phyloP scores from a whole-genome alignment of 148 eudicot species.

The Dianthus caryophyllus region DNA sequence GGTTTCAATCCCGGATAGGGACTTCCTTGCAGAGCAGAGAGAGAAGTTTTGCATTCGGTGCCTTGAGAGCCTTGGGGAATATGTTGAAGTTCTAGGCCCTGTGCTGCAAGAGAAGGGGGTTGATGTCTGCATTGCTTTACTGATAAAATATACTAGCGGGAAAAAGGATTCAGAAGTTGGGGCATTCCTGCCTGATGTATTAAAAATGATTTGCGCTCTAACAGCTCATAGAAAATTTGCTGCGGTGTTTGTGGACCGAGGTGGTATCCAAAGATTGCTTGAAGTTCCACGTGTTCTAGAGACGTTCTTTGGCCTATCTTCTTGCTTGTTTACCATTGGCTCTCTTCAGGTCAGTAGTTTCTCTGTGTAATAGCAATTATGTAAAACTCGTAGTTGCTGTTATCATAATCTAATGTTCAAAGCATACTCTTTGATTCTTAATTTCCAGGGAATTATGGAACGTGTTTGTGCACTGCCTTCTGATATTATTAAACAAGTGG shows the following conservation, averaged over 20 bases:
- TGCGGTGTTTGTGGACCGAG: constrained; percentile 82
- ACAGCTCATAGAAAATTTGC: constrained; percentile 98
- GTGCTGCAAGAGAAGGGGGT: constrained; percentile 95
- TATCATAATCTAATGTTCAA: background rate
- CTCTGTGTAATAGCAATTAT: background rate
- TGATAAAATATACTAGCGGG: constrained; percentile 52
- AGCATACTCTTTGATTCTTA: background rate
- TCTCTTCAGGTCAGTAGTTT: constrained; percentile 64
- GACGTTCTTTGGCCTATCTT: constrained; percentile 82
- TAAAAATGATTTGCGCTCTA: constrained; percentile 79
- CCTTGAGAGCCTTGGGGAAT: constrained; percentile 82
- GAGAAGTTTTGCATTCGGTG: constrained; percentile 89
- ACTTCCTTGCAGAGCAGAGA: constrained; percentile 56
- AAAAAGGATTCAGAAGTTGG: constrained; percentile 42
- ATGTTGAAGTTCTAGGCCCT: constrained; percentile 94
- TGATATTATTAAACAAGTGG: constrained; percentile 59
- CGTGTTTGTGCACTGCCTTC: constrained; percentile 93
- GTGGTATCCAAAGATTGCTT: constrained; percentile 91
- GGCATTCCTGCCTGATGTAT: constrained; percentile 69
- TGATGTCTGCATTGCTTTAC: constrained; percentile 78
- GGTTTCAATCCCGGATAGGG: constrained; percentile 56
- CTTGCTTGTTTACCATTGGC: constrained; percentile 91
- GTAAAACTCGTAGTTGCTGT: no score
- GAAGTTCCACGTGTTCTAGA: constrained; percentile 65
- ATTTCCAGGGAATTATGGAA: constrained; percentile 84